A percentile compares a stretch with the other conserved stretches of the same genome.
These are phyloP conservation scores for Lactarius sp. DNA, from an alignment of 768 basidiomycete species.

Conservation along the genomic window DNA sequence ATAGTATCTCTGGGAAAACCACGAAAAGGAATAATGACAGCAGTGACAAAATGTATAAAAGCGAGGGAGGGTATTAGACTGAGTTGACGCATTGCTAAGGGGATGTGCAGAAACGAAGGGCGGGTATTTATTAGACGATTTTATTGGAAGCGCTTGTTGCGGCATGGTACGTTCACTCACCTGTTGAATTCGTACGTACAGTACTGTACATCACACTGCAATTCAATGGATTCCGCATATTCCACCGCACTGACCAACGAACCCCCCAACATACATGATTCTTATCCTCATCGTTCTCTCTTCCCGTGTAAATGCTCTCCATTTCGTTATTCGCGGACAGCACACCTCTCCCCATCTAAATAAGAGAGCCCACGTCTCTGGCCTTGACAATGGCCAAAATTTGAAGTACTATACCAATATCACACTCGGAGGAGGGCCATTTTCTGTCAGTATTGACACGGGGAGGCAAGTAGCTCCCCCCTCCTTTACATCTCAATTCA, in stretches of 20 bases:
- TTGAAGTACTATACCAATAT: slow-evolving; percentile 38
- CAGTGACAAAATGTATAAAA: slow-evolving; percentile 9
- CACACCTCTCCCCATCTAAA: slow-evolving; percentile 11
- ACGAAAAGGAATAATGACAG: slow-evolving; percentile 16
- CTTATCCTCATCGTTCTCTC: background rate
- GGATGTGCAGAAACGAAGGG: background rate
- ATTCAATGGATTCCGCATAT: too few relatives aligned
- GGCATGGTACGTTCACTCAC: too few relatives aligned
- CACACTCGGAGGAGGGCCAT: slow-evolving; percentile 35
- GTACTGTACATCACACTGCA: too few relatives aligned
- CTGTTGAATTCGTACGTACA: too few relatives aligned
- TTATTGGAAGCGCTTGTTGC: too few relatives aligned
- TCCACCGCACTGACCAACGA: too few relatives aligned
- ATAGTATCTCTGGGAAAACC: background rate
- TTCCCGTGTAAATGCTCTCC: slow-evolving; percentile 6
- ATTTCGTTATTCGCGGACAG: slow-evolving; percentile 7
- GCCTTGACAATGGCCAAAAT: slow-evolving; percentile 32
- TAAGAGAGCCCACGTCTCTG: slow-evolving; percentile 30
- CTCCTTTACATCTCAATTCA: background rate
- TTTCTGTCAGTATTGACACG: slow-evolving; percentile 41
- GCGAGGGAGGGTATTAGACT: slow-evolving; percentile 4
- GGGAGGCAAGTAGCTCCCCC: slow-evolving; percentile 36
- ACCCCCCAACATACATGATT: background rate
- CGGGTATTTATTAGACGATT: too few relatives aligned
- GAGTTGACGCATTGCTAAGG: slow-evolving; percentile 15